Evolutionary conservation across 2,329 filamentous ascomycete genomes (phyloP).

Genomic region (Pyricularia pennisetigena): DNA sequence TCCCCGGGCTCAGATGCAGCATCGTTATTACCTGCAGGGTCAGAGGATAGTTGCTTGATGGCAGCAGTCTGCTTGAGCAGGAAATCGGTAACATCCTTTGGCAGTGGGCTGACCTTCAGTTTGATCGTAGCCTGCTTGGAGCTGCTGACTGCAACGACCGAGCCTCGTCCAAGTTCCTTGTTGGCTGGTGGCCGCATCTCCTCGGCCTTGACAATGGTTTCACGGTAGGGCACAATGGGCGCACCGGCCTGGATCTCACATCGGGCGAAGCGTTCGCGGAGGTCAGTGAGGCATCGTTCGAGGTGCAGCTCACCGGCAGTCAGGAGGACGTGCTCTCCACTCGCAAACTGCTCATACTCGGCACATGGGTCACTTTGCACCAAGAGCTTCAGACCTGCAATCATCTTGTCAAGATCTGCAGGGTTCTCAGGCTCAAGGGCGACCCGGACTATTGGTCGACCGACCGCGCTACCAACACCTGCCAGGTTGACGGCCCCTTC

Average conservation of each 20-base stretch:
- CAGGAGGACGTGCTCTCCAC: constrained; percentile 87
- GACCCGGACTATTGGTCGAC: constrained; percentile 88
- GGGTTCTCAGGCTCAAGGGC: constrained; percentile 91
- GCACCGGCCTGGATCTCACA: constrained; percentile 93
- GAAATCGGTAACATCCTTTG: constrained; percentile 71
- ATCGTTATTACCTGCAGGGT: constrained; percentile 41
- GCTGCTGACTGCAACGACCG: constrained; percentile 62
- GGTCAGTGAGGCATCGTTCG: constrained; percentile 85
- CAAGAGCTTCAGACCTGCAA: constrained; percentile 72
- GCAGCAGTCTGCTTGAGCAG: constrained; percentile 69
- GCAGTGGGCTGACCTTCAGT: constrained; percentile 70
- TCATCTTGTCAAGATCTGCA: constrained; percentile 88
- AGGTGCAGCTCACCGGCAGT: constrained; percentile 93
- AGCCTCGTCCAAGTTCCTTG: constrained; percentile 77
- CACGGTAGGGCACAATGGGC: constrained; percentile 90
- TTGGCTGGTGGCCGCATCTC: constrained; percentile 89
- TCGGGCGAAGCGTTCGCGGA: constrained; percentile 82
- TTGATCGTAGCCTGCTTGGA: constrained; percentile 79
- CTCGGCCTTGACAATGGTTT: constrained; percentile 76
- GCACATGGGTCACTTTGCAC: constrained; percentile 95
- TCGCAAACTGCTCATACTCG: constrained; percentile 86
- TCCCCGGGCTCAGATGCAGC: constrained; percentile 6
- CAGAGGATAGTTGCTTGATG: constrained; percentile 70
- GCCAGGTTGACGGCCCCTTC: constrained; percentile 86
- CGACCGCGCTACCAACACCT: constrained; percentile 64